phyloP scores from a whole-genome alignment of 2,329 filamentous ascomycete genomes.

The Fusarium fracticaudum region DNA sequence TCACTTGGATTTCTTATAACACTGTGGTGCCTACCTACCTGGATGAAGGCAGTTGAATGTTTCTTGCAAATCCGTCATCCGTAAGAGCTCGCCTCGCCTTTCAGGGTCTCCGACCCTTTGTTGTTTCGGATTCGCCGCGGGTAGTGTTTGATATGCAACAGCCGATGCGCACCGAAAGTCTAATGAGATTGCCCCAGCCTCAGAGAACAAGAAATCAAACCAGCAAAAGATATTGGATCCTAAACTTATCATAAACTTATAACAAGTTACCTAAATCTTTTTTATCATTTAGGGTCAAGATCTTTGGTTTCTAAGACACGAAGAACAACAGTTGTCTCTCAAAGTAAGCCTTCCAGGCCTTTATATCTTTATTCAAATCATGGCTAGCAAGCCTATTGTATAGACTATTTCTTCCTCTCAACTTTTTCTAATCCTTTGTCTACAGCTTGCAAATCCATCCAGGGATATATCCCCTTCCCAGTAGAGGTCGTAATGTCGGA shows the following conservation, averaged over 20 bases:
- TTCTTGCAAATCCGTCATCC: not conserved
- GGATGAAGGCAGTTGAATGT: not conserved
- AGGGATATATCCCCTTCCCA: conserved; percentile 18
- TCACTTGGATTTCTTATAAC: not conserved
- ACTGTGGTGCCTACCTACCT: not conserved
- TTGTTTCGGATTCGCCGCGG: conserved; percentile 32
- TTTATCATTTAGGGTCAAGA: not conserved
- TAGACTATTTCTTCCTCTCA: conserved; percentile 21
- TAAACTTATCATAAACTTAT: not conserved
- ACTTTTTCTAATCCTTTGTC: not conserved
- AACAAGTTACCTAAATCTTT: not conserved
- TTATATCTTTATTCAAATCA: conserved; percentile 36
- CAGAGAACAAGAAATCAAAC: not conserved
- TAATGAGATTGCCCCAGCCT: not conserved
- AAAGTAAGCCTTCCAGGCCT: conserved; percentile 20
- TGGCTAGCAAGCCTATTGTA: conserved; percentile 34
- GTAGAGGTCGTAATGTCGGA: conserved; percentile 28
- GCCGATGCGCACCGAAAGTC: conserved; percentile 14
- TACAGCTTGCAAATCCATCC: conserved; percentile 15
- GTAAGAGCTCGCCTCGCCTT: not conserved
- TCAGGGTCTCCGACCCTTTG: conserved; percentile 1
- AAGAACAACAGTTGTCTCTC: not conserved
- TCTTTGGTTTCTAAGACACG: not conserved
- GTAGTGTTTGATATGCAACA: conserved; percentile 27
- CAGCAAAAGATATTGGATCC: not conserved